Evolutionary conservation across 331 rosid genomes (phyloP), one percentile per base, ranked within the genome.

Genomic region (Arachis monticola): DNA sequence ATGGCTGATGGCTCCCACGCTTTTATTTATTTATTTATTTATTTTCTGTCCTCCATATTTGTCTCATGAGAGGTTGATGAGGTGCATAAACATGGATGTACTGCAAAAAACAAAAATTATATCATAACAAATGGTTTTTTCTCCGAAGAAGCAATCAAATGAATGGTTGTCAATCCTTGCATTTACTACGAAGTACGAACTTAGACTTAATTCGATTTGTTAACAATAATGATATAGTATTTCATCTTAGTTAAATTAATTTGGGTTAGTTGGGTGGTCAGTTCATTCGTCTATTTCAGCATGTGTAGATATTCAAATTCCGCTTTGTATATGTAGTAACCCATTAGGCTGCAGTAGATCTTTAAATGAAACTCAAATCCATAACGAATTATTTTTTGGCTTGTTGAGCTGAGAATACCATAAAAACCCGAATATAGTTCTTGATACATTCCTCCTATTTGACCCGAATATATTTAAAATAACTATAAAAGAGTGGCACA

Each of bases 71-170:
- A 52, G 48, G 46, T 35, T 45, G 41, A 38, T 66, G 27, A 60
- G 57, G 62, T 44, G 72, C 58, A 75, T 73, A 76, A 72, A 48
- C 56, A 11, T 76, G 62, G 51, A 11, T 76, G 62, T 52, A 27
- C 57, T 77, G 41, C 56, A 59, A 53, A 53, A 70, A 52, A 44
- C 67, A 70, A 48, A 48, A 9, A 48, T 3, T 52, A 5, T 35
- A 13, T 35, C 41, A 17, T 38, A 35, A 69, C 10, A 51, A 31
- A 31, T 14, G 38, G 38, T 44, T 70, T 14, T 41, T 41, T 10
- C 55, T 22, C 22, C 51, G 6, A 38, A 40, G n/a, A 68, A 70
- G 13, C 60, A 56, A 56, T 56, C 55, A 56, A 70, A 14, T 6
- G 44, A 57, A 41, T 67, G 53, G 10, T 41, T 41, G 11, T 57